phyloP scores from a whole-genome alignment of 2,329 filamentous ascomycete genomes.

The Colletotrichum godetiae region DNA sequence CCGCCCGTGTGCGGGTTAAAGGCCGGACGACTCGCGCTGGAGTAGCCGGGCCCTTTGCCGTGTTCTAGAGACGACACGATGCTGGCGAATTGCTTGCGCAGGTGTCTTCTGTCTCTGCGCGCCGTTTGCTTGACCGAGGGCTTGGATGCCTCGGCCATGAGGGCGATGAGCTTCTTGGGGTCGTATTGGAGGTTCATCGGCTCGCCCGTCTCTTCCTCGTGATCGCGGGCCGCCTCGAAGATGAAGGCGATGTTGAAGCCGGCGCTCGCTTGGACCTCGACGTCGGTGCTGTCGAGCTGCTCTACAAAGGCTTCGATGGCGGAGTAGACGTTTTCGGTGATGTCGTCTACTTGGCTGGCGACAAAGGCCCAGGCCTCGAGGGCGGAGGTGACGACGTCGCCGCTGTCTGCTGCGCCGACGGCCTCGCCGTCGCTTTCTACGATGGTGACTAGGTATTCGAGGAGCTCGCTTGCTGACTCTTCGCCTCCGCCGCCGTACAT shows the following conservation, averaged over 20 bases:
- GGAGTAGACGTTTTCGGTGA: conserved; percentile 76
- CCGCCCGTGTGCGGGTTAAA: conserved; percentile 56
- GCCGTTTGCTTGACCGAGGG: conserved; percentile 62
- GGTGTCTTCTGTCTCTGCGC: conserved; percentile 58
- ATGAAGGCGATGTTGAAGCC: conserved; percentile 85
- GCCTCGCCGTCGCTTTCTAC: conserved; percentile 81
- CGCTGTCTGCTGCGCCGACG: conserved; percentile 78
- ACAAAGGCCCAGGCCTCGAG: conserved; percentile 84
- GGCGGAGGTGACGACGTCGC: conserved; percentile 77
- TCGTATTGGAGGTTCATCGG: conserved; percentile 62
- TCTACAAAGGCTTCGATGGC: conserved; percentile 86
- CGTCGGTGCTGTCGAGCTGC: conserved; percentile 81
- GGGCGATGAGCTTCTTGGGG: conserved; percentile 58
- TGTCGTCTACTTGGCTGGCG: conserved; percentile 80
- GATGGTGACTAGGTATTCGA: conserved; percentile 82
- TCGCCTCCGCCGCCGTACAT: conserved; percentile 81
- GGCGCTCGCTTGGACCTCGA: conserved; percentile 79
- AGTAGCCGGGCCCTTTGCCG: conserved; percentile 65
- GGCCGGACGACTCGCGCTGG: conserved; percentile 55
- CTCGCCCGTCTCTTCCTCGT: conserved; percentile 61
- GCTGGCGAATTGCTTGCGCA: conserved; percentile 61
- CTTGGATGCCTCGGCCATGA: conserved; percentile 59
- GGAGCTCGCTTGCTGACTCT: conserved; percentile 75
- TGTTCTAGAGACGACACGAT: conserved; percentile 66
- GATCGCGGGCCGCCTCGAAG: conserved; percentile 74